Conservation (phyloP, 805 yeast species). For the Wickerhamiella cacticola region DNA sequence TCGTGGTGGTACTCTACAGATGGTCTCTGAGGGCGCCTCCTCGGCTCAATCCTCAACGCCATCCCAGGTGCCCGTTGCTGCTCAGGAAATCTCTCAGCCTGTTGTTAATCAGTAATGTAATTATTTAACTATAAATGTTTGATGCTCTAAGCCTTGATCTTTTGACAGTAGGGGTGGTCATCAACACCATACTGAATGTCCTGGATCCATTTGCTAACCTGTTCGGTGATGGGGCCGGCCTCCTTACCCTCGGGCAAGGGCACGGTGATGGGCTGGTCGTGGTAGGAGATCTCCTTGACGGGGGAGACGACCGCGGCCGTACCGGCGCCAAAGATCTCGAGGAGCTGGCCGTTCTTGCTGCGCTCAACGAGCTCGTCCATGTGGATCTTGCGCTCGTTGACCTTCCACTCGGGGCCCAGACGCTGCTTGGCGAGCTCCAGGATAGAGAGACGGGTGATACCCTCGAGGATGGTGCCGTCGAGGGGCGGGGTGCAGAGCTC, state of each 20-base stretch:
- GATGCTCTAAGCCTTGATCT: neutral
- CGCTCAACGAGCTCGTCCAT: conserved; percentile 69
- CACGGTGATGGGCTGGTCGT: conserved; percentile 56
- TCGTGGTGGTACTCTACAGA: too few species aligned
- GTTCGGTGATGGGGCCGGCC: conserved; percentile 48
- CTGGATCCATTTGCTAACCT: conserved; percentile 73
- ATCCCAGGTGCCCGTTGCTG: too few species aligned
- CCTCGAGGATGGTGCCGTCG: conserved; percentile 94
- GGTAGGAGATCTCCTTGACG: conserved; percentile 74
- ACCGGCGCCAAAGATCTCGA: conserved; percentile 95
- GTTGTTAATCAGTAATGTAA: too few species aligned
- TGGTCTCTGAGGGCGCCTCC: too few species aligned
- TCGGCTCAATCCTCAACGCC: too few species aligned
- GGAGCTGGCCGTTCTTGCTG: conserved; percentile 66
- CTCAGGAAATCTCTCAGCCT: too few species aligned
- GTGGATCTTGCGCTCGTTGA: conserved; percentile 73
- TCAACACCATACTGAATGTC: conserved; percentile 82
- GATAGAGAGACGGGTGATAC: conserved; percentile 90
- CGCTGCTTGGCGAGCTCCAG: conserved; percentile 64
- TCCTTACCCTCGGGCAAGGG: conserved; percentile 75
- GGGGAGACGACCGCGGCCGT: conserved; percentile 97
- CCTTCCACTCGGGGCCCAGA: conserved; percentile 65
- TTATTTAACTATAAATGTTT: too few species aligned
- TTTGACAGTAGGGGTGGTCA: conserved; percentile 37
- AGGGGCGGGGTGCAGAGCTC: conserved; percentile 93